Evolutionary conservation across 164 flowering plant genomes (phyloP).

Genomic region (Stephania japonica): DNA sequence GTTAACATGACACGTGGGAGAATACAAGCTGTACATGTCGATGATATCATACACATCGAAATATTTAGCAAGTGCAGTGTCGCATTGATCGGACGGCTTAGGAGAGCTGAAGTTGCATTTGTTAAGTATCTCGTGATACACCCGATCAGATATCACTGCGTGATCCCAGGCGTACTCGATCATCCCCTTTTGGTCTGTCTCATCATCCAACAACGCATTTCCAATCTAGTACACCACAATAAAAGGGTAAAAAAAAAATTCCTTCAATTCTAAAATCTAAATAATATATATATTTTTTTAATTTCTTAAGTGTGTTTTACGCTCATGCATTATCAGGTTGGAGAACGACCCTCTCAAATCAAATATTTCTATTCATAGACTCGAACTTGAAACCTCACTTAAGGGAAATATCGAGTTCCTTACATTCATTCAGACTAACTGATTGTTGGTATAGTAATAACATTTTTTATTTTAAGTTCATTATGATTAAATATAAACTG

Average conservation of each 20-base stretch:
- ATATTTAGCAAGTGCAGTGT: constrained; percentile 27
- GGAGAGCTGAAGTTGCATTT: constrained; percentile 43
- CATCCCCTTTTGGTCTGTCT: constrained; percentile 62
- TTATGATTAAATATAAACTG: no score
- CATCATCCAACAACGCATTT: constrained; percentile 58
- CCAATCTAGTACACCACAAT: constrained; percentile 51
- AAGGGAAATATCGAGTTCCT: neutral
- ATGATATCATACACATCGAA: constrained; percentile 48
- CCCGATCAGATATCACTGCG: constrained; percentile 60
- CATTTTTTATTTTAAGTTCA: no score
- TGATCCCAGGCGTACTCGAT: constrained; percentile 73
- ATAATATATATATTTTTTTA: no score
- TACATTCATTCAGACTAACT: neutral
- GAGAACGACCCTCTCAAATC: no score
- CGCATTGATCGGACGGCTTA: constrained; percentile 20
- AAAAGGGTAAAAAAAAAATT: no score
- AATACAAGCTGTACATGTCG: constrained; percentile 73
- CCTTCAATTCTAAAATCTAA: no score
- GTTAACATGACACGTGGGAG: constrained; percentile 42
- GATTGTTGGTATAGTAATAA: neutral
- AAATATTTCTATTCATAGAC: no score
- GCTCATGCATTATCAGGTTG: no score
- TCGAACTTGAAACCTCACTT: neutral
- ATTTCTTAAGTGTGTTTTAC: no score
- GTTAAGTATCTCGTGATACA: constrained; percentile 33